These are phyloP conservation scores for Staphylotrichum tortipilum DNA, from an alignment of 495 filamentous ascomycete genomes.

Conservation along the genomic window DNA sequence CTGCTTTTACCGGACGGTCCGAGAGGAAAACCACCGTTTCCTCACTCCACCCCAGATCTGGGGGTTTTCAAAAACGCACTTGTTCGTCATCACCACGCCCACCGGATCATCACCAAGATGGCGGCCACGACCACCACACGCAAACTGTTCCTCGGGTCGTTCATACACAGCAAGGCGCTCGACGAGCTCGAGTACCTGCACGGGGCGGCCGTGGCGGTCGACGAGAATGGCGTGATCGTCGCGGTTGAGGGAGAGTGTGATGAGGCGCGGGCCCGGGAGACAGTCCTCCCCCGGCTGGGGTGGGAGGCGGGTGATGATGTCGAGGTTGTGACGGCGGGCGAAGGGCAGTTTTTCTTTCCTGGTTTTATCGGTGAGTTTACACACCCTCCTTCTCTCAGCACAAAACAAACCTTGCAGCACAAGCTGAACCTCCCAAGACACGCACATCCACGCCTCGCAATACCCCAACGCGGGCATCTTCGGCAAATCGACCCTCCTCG, in stretches of 20 bases:
- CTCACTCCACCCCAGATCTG: too few species aligned
- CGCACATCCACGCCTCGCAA: slow-evolving; percentile 89
- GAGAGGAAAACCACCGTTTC: too few species aligned
- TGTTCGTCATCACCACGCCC: too few species aligned
- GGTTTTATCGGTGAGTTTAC: slow-evolving; percentile 81
- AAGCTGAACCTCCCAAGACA: slow-evolving; percentile 48
- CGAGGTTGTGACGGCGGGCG: slow-evolving; percentile 18
- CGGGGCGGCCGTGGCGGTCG: slow-evolving; percentile 58
- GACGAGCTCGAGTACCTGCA: slow-evolving; percentile 49
- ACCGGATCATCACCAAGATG: too few species aligned
- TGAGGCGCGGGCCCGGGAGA: slow-evolving; percentile 15
- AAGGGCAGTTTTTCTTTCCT: slow-evolving; percentile 77
- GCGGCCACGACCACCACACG: slow-evolving; percentile 3
- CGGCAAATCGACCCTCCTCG: slow-evolving; percentile 76
- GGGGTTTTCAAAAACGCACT: too few species aligned
- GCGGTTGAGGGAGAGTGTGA: slow-evolving; percentile 37
- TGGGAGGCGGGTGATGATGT: slow-evolving; percentile 38
- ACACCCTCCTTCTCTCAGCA: too few species aligned
- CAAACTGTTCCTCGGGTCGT: slow-evolving; percentile 43
- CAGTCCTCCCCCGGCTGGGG: slow-evolving; percentile 23
- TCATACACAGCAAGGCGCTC: slow-evolving; percentile 50
- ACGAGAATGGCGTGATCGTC: slow-evolving; percentile 55
- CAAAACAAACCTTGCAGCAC: too few species aligned
- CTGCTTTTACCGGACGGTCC: too few species aligned
- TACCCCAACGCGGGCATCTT: slow-evolving; percentile 91